Conservation (phyloP, 2,329 filamentous ascomycete species). For the Sporothrix humicola region DNA sequence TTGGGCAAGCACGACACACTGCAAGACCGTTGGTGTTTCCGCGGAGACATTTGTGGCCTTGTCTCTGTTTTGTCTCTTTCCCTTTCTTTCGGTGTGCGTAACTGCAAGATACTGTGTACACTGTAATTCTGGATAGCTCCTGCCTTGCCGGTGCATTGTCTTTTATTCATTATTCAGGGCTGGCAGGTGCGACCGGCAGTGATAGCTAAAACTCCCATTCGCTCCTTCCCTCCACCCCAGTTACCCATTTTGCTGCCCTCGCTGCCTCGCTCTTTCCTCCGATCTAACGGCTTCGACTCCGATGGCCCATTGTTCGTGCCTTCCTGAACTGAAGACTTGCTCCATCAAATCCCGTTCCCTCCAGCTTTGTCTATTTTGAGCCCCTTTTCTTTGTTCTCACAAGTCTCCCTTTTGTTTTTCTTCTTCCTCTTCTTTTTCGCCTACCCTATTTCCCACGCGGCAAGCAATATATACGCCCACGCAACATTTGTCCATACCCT, state of each 20-base stretch:
- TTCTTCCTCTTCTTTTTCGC: not conserved
- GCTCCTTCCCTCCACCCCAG: not conserved
- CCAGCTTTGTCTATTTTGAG: not conserved
- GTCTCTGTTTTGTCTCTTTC: not conserved
- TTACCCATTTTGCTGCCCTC: not conserved
- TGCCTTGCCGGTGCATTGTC: not conserved
- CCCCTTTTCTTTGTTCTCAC: not conserved
- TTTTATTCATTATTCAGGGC: not conserved
- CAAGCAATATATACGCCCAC: not conserved
- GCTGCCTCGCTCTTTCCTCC: not conserved
- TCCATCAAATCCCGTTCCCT: not conserved
- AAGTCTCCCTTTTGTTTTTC: not conserved
- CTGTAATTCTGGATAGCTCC: not conserved
- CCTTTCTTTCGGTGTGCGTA: not conserved
- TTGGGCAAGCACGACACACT: not conserved
- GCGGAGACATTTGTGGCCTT: not conserved
- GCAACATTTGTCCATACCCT: not conserved
- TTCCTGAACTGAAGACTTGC: not conserved
- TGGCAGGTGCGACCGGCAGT: slow-evolving; percentile 21
- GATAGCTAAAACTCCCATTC: not conserved
- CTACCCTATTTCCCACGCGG: not conserved
- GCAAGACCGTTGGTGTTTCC: slow-evolving; percentile 10
- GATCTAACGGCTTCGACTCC: not conserved
- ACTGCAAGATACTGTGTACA: not conserved
- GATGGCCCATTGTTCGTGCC: not conserved